Evolutionary conservation across 306 rosid species (phyloP), one percentile per base, ranked within the genome.

Genomic region (Fragaria nilgerrensis): DNA sequence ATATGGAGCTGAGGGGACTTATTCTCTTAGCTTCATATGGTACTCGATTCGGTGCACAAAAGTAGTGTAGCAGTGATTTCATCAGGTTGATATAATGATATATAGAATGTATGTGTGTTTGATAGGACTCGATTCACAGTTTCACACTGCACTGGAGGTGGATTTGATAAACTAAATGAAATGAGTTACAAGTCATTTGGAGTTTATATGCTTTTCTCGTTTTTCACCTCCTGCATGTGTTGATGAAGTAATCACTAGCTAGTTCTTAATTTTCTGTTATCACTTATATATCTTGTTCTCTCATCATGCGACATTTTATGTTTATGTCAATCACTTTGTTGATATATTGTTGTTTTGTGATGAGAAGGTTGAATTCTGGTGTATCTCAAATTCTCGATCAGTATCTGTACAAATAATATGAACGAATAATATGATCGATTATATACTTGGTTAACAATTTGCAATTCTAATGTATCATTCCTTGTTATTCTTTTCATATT

Each of bases 1-100:
- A 45, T 69, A 41, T 41, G 72, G 72, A 67, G 50, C 49, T 45
- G 52, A 67, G 49, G 50, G 72, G 50, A 67, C 43, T 67, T 67
- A 39, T 67, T 67, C 72, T 67, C 50, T n/a, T 39, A 67, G 49
- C 19, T 27, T 67, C 32, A 17, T 65, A 16, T 36, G 19, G 45
- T 32, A 65, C 70, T 64, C 44, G 22, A 34, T 65, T 65, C 70
- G 47, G 19, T 41, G 32, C 48, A n/a, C 50, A 39, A 67, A 67
- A 67, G 47, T 20, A 65, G 47, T 6, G 68, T 62, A 13, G 66
- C 34, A 59, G 65, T 12, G 29, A 13, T 25, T 61, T 61, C 3
- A 16, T 58, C 59, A n/a, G 62, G 29, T 22, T 55, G 62, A n/a
- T 17, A 17, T 55, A 9, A 9, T 55, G 62, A n/a, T 17, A 17